These are phyloP conservation scores for Schizophyllum amplum DNA, from an alignment of 1,284 basidiomycete species.

Conservation along the genomic window DNA sequence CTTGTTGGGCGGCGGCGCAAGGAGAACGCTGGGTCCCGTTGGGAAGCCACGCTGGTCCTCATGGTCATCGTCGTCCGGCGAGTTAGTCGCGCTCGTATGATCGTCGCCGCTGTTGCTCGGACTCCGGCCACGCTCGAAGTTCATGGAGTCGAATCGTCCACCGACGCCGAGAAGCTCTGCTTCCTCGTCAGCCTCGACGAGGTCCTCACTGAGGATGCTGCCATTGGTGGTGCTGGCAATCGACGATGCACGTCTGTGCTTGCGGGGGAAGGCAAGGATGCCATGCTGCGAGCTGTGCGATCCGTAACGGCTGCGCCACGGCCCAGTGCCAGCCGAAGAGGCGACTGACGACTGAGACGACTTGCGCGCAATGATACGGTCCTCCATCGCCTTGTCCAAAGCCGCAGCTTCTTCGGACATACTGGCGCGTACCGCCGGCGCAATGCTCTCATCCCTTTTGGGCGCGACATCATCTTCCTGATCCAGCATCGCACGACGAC, in stretches of 20 bases:
- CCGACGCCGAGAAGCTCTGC: conserved; percentile 60
- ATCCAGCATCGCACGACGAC: conserved; percentile 59
- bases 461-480: conserved; percentile 42
- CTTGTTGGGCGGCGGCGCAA: background rate
- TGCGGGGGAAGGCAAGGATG: background rate
- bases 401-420: conserved; percentile 67
- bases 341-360: conserved; percentile 55
- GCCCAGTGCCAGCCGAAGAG: conserved; percentile 54
- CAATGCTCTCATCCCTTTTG: background rate
- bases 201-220: conserved; percentile 68
- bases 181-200: conserved; percentile 77
- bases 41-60: conserved; percentile 10
- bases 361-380: conserved; percentile 65
- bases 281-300: conserved; percentile 25
- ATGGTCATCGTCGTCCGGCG: conserved; percentile 35
- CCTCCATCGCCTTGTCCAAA: conserved; percentile 78
- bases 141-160: conserved; percentile 50
- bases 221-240: conserved; percentile 60
- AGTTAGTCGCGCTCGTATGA: conserved; percentile 24
- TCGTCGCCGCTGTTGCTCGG: conserved; percentile 14
- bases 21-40: background rate
- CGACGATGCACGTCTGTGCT: conserved; percentile 55
- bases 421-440: conserved; percentile 35
- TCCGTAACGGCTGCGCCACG: conserved; percentile 55
- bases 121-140: conserved; percentile 28